A percentile compares a stretch with the other conserved stretches of the same genome.
These are phyloP conservation scores for Artemisia annua DNA, from an alignment of 129 eudicot species.

Conservation along the genomic window DNA sequence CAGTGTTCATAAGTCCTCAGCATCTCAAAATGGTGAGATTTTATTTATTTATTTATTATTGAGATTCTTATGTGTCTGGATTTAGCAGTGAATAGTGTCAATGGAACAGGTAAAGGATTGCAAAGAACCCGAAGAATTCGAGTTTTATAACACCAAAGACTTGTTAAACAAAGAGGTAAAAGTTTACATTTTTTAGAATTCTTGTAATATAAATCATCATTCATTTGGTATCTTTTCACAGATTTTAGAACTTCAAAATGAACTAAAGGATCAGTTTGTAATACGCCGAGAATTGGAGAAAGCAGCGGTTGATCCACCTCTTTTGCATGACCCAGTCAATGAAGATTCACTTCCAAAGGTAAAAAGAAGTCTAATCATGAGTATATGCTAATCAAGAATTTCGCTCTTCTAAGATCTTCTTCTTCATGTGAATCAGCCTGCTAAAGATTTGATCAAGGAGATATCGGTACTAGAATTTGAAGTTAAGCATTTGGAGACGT, in stretches of 20 bases:
- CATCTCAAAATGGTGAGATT: slow-evolving; percentile 32
- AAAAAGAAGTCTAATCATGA: slow-evolving; percentile 4
- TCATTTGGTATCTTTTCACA: slow-evolving; percentile 18
- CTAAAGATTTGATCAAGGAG: slow-evolving; percentile 72
- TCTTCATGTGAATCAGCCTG: slow-evolving; percentile 50
- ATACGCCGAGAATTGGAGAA: slow-evolving; percentile 50
- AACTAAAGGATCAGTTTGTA: slow-evolving; percentile 51
- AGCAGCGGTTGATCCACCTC: slow-evolving; percentile 38
- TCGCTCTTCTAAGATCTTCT: slow-evolving; percentile 4
- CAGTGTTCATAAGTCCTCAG: slow-evolving; percentile 23
- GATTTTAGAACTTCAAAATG: slow-evolving; percentile 59
- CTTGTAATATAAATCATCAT: slow-evolving; percentile 5
- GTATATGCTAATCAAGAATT: neutral
- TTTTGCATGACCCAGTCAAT: slow-evolving; percentile 32
- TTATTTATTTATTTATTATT: slow-evolving; percentile 2
- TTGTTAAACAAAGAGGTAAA: slow-evolving; percentile 53
- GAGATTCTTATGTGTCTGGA: neutral
- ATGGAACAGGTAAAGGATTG: slow-evolving; percentile 37
- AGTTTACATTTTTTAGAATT: neutral
- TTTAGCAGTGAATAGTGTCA: slow-evolving; percentile 20
- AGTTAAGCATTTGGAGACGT: slow-evolving; percentile 60
- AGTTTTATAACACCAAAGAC: slow-evolving; percentile 35
- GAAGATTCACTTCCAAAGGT: slow-evolving; percentile 47
- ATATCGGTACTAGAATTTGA: slow-evolving; percentile 71
- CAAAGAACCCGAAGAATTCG: slow-evolving; percentile 38